These are phyloP conservation scores for Suillus americanus DNA, from an alignment of 768 basidiomycete genomes.

Conservation along the genomic window DNA sequence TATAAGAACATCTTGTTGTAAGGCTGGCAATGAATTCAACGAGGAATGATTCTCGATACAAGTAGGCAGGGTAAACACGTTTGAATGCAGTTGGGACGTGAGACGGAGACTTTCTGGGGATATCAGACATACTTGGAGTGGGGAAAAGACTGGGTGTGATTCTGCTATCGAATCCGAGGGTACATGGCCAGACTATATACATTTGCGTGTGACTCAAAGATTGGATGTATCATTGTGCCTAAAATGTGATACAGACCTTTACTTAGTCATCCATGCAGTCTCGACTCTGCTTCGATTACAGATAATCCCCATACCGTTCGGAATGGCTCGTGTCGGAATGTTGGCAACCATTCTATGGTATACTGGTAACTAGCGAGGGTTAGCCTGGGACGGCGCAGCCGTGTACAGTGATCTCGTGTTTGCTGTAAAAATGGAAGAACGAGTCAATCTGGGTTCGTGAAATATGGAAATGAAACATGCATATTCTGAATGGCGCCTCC, in stretches of 20 bases:
- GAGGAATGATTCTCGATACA: background rate
- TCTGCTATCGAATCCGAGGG: background rate
- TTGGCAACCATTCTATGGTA: too few species aligned
- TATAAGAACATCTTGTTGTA: background rate
- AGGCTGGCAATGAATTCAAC: background rate
- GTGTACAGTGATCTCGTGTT: background rate
- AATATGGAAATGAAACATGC: background rate
- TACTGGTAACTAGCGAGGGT: background rate
- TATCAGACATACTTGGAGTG: background rate
- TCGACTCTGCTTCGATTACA: background rate
- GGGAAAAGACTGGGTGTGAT: background rate
- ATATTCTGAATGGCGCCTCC: background rate
- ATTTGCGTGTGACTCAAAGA: too few species aligned
- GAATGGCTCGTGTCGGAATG: background rate
- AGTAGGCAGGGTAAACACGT: background rate
- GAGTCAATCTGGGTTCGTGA: background rate
- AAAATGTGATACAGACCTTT: too few species aligned
- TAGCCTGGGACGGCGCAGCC: background rate
- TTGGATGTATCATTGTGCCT: too few species aligned
- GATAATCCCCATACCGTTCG: background rate
- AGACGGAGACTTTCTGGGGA: background rate
- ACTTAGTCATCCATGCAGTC: too few species aligned
- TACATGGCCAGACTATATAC: background rate
- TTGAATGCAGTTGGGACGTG: background rate
- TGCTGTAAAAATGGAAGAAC: background rate